Evolutionary conservation across 768 basidiomycete species (phyloP), one percentile per base, ranked within the genome.

Genomic region (Phlegmacium glaucopus): DNA sequence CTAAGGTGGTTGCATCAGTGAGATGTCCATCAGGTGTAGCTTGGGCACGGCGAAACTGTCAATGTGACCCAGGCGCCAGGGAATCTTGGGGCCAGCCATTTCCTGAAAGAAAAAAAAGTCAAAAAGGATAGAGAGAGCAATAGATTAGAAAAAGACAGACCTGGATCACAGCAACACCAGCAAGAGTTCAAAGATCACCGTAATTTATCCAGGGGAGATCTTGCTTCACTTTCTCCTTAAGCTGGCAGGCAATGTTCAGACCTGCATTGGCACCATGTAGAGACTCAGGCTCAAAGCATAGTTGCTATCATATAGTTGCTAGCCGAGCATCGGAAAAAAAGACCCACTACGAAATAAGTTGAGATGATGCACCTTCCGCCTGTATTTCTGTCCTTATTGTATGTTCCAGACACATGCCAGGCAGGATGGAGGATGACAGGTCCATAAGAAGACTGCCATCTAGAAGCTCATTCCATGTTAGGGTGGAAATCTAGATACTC

Each of bases 181-280:
- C 95, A 32, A 99, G 85, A 18, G 95, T 99, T 94, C 94, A 96
- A 47, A 96, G 75, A 64, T 97, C 94, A 53, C 94, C 94, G 65
- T 96, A 98, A 48, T 80, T 87, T 55, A 98, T 96, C 92, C 94
- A 94, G 0, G 83, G 78, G 74, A 87, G 90, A 57, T 95, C 81
- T 44, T 82, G 60, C 74, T 98, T 94, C 61, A 97, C 66, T 47
- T 87, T 78, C 61, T 96, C 90, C 81, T 96, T 85, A 49, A 90
- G 65, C 5, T 66, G 74, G 48, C 95, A 89, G 34, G 92, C 94
- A 45, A 92, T 62, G 50, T 86, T 68, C 45, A 95, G 75, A 22
- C 93, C 93, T 22, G 80, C 80, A 67, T 95, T 95, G 42, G 91
- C 93, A 29, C 73, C 80, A 61, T 98, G 93, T 25, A 76, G 62